Percentiles rank a stretch among this genome's conserved stretches.
These are phyloP conservation scores for Glutinoglossum americanum DNA, from an alignment of 495 filamentous ascomycete species.

Conservation along the genomic window DNA sequence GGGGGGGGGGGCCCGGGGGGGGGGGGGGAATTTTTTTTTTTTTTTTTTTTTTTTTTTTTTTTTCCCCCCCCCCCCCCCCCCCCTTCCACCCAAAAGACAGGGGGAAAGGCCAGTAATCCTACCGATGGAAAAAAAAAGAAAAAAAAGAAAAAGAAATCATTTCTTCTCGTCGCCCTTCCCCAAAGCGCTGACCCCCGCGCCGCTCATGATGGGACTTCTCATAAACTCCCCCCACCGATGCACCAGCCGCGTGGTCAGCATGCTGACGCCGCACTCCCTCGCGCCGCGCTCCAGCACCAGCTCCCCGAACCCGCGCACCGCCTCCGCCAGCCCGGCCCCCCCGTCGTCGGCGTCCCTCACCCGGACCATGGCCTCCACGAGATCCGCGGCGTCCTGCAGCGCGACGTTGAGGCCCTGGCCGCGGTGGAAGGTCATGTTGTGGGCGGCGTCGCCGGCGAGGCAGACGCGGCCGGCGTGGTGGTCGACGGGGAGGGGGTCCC, in stretches of 20 bases:
- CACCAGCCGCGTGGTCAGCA: neutral
- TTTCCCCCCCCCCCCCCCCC: too few relatives aligned
- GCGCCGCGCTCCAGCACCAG: neutral
- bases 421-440: slow-evolving; percentile 38
- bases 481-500: neutral
- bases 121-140: too few relatives aligned
- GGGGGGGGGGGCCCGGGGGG: too few relatives aligned
- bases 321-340: neutral
- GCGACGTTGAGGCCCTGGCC: slow-evolving; percentile 39
- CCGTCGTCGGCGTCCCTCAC: neutral
- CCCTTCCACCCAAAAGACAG: too few relatives aligned
- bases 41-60: too few relatives aligned
- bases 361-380: neutral
- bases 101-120: too few relatives aligned
- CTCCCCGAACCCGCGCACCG: neutral
- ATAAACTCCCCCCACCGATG: neutral
- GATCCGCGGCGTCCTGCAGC: slow-evolving; percentile 23
- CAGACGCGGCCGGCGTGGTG: slow-evolving; percentile 14
- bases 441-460: slow-evolving; percentile 38
- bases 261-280: neutral
- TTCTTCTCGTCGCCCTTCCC: neutral
- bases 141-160: neutral
- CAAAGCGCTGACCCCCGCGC: neutral
- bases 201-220: neutral
- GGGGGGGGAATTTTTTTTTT: too few relatives aligned